Evolutionary conservation across 2,329 filamentous ascomycete genomes (phyloP), one percentile per base, ranked within the genome.

Genomic region (Calonectria pseudoreteaudii): DNA sequence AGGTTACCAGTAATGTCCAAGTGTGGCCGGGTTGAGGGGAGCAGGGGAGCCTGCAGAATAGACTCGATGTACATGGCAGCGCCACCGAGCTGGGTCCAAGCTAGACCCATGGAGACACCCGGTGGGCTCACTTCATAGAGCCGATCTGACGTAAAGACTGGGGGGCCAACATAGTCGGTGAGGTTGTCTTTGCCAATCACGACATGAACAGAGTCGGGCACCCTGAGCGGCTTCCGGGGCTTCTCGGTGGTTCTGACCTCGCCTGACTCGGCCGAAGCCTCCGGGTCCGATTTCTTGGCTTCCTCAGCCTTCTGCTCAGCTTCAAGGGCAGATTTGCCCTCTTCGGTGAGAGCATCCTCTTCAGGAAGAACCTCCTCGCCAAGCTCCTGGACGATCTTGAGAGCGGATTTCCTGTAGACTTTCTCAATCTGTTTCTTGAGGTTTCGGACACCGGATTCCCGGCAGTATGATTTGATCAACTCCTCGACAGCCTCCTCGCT

Each of bases 401-500:
- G 89, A 0, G 97, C 97, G 18, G 96, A 95, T 86, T 99, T 99
- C 72, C 97, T 93, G 86, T 98, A 99, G 4, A 99, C 95, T 88
- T 99, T 99, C 85, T 99, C 97, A 75, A 99, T 99, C 84, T 98
- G 96, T 88, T 99, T 98, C 91, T 99, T 99, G 74, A 99, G 87
- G 82, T 99, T 99, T 78, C 97, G 93, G 11, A 99, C 97, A 80
- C 97, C 97, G 53, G 95, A 98, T 86, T 99, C 97, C 53, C 97
- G 94, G 86, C 96, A 98, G 87, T 99, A 99, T 30, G 95, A 98
- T 87, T 98, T 98, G 88, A 99, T 99, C 56, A 99, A 90, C 85
- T 99, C 97, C 81, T 97, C 94, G 56, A 99, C 97, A 16, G 96
- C 97, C 72, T 94, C 93, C 78, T 95, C 93, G 75, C 92, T 93